Base-by-base conservation (phyloP, 139 green algal species). In the Picochlorum sp. region DNA sequence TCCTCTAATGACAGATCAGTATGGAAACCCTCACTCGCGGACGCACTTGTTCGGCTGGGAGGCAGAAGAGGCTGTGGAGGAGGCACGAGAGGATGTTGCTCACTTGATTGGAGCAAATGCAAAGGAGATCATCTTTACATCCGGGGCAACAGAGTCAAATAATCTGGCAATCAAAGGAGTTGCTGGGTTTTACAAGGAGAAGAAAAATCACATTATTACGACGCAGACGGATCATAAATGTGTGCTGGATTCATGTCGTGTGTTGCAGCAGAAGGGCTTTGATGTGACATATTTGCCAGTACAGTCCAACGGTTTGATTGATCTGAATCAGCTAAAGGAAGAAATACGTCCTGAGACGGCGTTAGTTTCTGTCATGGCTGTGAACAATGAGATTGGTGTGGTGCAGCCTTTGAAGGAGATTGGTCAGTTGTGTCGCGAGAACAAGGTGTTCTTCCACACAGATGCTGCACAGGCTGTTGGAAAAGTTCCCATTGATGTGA, bases 101-200 rank as follows among this genome's bases (percentile, higher is more conserved):
- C 7, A 47, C 1, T 66, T 97, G 7, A 88, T 99, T 50, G 87
- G 87, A 4, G 90, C 92, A 18, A 83, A 96, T 65, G 71, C 90
- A 30, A 97, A 97, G 72, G 94, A 99, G 80, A 96, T 99, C 58
- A 83, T 99, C 24, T 99, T 99, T 78, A 99, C 94, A 7, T 90
- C 74, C 9, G 94, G 94, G 1, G 94, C 92, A 5, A 99, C 94
- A 1, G 92, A 99, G 76, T 88, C 81, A 28, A 99, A 99, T 85
- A 99, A 99, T 82, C 69, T 97, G 51, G 84, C 90, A 23, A 78
- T 98, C 65, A 98, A 98, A 86, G 94, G 94, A 24, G 86, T 99
- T 45, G 89, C 90, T 3, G 67, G 76, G 28, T 99, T 98, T 63
- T 96, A 95, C 78, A 80, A 76, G 66, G 86, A 94, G 34, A 94